Conservation (phyloP, 1,139 yeast species). For the Sugiyamaella grinbergsii region DNA sequence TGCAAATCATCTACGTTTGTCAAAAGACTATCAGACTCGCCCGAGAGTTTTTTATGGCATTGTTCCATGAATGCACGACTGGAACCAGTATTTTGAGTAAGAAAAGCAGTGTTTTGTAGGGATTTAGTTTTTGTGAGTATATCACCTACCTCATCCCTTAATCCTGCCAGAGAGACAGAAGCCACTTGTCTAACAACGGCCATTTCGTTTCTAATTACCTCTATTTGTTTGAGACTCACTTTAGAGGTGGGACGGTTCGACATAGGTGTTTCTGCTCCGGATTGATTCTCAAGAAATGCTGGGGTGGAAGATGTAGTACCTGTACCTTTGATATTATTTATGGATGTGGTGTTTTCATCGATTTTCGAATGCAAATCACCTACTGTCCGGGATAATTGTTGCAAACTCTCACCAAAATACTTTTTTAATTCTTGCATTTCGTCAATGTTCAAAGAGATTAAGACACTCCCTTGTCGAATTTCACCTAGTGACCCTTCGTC, state of each 20-base stretch:
- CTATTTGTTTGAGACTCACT: conserved; percentile 27
- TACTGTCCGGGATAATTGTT: conserved; percentile 37
- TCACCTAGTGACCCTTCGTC: conserved; percentile 69
- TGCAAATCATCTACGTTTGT: conserved; percentile 89
- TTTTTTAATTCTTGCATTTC: conserved; percentile 40
- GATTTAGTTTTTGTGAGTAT: conserved; percentile 53
- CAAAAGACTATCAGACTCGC: conserved; percentile 71
- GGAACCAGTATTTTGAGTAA: conserved; percentile 49
- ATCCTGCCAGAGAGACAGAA: conserved; percentile 46
- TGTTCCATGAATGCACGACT: conserved; percentile 73
- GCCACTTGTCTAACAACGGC: conserved; percentile 66
- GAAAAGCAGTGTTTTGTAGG: conserved; percentile 46
- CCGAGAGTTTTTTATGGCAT: conserved; percentile 72
- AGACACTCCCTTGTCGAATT: conserved; percentile 59
- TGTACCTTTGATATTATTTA: conserved; percentile 17
- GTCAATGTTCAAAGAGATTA: conserved; percentile 54
- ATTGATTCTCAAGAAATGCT: background rate
- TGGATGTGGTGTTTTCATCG: conserved; percentile 34
- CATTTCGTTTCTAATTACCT: conserved; percentile 55
- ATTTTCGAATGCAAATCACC: conserved; percentile 45
- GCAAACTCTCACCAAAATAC: conserved; percentile 41
- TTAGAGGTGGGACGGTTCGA: conserved; percentile 17
- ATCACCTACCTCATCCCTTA: conserved; percentile 50
- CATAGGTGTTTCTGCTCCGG: conserved; percentile 10
- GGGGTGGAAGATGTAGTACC: background rate